Evolutionary conservation across 23 red algal species (phyloP).

Genomic region (Cyanidioschyzon merolae): DNA sequence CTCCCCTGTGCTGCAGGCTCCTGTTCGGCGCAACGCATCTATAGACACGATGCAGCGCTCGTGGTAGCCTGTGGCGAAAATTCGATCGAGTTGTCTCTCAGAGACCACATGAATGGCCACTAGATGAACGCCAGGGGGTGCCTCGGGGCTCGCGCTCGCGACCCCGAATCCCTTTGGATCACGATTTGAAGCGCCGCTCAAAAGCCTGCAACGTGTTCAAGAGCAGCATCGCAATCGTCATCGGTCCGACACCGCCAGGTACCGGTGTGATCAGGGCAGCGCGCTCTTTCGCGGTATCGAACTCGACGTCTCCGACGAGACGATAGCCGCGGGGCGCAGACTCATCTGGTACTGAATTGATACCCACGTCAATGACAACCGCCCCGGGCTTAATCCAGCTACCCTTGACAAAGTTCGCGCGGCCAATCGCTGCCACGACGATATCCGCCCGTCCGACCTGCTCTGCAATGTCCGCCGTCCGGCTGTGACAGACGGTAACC

Average conservation of each 20-base stretch:
- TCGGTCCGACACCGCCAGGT: constrained; percentile 36
- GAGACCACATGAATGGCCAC: too few species aligned
- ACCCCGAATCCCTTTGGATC: too few species aligned
- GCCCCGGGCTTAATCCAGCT: constrained; percentile 36
- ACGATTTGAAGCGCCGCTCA: not conserved
- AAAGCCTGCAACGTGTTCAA: constrained; percentile 21
- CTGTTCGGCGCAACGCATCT: too few species aligned
- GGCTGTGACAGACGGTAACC: constrained; percentile 28
- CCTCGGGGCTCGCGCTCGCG: too few species aligned
- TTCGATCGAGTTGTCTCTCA: too few species aligned
- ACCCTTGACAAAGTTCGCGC: constrained; percentile 19
- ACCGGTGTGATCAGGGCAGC: constrained; percentile 32
- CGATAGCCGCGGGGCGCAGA: constrained; percentile 13
- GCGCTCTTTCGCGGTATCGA: constrained; percentile 13
- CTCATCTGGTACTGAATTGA: constrained; percentile 21
- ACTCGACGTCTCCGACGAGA: constrained; percentile 34
- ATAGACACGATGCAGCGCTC: too few species aligned
- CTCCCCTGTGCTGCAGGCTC: too few species aligned
- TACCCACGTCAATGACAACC: constrained; percentile 41
- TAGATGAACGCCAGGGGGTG: too few species aligned
- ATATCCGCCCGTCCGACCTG: constrained; percentile 28
- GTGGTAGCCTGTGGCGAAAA: too few species aligned
- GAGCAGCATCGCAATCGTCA: constrained; percentile 47
- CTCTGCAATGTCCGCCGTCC: constrained; percentile 10
- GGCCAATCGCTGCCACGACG: constrained; percentile 28